A percentile compares a stretch with the other conserved stretches of the same genome.
Conservation (phyloP, 768 basidiomycete genomes). For the Suillus subaureus region DNA sequence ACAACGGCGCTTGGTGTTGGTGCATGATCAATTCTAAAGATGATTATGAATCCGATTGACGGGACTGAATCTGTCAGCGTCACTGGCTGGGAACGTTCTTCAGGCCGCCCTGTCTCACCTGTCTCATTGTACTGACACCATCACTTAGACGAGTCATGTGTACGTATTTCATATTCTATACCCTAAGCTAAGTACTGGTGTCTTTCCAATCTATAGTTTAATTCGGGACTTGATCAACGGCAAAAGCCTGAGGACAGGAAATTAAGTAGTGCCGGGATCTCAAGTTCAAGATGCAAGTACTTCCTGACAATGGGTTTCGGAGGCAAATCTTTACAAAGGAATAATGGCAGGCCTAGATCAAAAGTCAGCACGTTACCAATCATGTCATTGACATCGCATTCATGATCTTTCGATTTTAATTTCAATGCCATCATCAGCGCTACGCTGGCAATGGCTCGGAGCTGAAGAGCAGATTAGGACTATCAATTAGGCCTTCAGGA, state of each 20-base stretch:
- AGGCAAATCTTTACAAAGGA: not conserved
- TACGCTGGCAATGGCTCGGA: not conserved
- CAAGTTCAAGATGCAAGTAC: not conserved
- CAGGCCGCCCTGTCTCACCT: not conserved
- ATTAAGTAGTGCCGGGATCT: not conserved
- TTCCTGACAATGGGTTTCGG: not conserved
- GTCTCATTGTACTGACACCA: not conserved
- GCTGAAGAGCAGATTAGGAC: not conserved
- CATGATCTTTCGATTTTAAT: not conserved
- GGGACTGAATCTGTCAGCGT: not conserved
- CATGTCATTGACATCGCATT: not conserved
- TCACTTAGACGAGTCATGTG: not conserved
- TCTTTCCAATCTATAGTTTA: not conserved
- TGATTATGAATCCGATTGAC: not conserved
- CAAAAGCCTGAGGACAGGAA: not conserved
- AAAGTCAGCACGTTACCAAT: not conserved
- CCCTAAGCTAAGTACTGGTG: conserved; percentile 3
- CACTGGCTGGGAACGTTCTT: not conserved
- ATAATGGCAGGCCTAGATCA: not conserved
- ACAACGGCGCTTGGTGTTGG: conserved; percentile 46
- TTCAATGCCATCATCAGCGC: not conserved
- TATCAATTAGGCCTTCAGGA: too few species aligned
- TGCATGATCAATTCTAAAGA: not conserved
- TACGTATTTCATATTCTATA: not conserved
- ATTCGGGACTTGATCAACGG: not conserved